Conservation (phyloP, 164 flowering plant species). For the Cinnamomum chago region DNA sequence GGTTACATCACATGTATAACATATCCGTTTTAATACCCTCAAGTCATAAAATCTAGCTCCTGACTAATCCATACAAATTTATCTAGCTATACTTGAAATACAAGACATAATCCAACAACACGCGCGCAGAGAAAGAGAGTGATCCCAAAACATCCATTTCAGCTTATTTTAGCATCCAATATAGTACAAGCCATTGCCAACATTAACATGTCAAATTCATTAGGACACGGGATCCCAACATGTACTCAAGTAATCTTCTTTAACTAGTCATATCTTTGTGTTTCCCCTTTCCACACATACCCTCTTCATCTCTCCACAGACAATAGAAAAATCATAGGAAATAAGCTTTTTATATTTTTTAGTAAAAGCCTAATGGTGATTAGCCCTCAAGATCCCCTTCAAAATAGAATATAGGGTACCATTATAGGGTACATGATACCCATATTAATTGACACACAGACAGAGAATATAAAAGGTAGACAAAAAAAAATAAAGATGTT, state of each 20-base stretch:
- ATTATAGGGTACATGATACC: slow-evolving; percentile 1
- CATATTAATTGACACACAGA: not conserved
- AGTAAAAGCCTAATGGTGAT: not conserved
- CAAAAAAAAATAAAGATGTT: not conserved
- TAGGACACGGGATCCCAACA: not conserved
- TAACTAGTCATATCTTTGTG: not conserved
- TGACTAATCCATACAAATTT: not conserved
- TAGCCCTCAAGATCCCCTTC: slow-evolving; percentile 1
- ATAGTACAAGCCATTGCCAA: not conserved
- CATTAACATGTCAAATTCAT: not conserved
- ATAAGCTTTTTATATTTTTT: not conserved
- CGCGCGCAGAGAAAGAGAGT: too few relatives aligned
- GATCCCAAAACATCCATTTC: not conserved
- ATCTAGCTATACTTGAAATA: not conserved
- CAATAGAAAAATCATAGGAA: not conserved
- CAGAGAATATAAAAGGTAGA: too few relatives aligned
- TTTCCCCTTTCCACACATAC: not conserved
- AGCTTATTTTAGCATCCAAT: not conserved
- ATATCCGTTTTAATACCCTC: too few relatives aligned
- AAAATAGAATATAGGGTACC: slow-evolving; percentile 1
- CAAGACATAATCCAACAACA: too few relatives aligned
- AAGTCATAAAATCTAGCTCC: not conserved
- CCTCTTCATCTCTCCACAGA: not conserved
- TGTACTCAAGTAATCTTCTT: not conserved
- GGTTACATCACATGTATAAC: too few relatives aligned